phyloP scores from a whole-genome alignment of 352 stramenopile genomes.

The Pythium folliculosum region DNA sequence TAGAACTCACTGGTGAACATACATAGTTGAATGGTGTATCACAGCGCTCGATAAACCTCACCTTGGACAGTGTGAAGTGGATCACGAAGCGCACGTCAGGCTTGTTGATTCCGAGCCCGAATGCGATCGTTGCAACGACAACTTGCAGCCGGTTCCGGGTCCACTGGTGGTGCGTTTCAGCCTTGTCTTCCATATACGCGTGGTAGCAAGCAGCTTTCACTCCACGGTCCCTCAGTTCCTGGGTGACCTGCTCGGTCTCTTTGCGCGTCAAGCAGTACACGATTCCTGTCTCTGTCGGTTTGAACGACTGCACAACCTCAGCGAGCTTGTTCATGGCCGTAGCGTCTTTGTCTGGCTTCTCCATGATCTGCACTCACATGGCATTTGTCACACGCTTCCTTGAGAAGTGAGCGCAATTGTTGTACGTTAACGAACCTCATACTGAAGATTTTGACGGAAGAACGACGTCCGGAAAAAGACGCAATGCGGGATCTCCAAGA shows the following conservation, averaged over 20 bases:
- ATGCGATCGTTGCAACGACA: conserved; percentile 93
- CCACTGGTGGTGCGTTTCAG: conserved; percentile 67
- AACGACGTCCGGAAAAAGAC: conserved; percentile 91
- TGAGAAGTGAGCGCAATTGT: not conserved
- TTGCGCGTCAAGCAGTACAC: conserved; percentile 93
- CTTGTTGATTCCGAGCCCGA: conserved; percentile 95
- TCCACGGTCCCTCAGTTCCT: conserved; percentile 64
- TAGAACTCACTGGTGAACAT: not conserved
- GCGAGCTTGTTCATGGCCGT: conserved; percentile 64
- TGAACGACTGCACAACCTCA: conserved; percentile 73
- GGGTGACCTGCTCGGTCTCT: conserved; percentile 89
- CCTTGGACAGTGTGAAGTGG: conserved; percentile 85
- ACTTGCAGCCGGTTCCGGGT: conserved; percentile 70
- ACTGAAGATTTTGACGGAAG: conserved; percentile 90
- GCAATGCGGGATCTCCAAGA: conserved; percentile 71
- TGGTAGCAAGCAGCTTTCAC: conserved; percentile 91
- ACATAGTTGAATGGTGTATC: not conserved
- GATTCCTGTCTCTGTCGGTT: conserved; percentile 73
- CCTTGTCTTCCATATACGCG: conserved; percentile 69
- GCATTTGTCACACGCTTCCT: not conserved
- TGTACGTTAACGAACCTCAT: conserved; percentile 54
- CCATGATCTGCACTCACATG: conserved; percentile 32
- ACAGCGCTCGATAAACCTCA: conserved; percentile 35
- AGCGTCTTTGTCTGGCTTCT: conserved; percentile 51
- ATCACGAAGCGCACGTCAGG: conserved; percentile 92